phyloP scores from a whole-genome alignment of 192 early-diverging fungal species.

The Coemansia sp. region DNA sequence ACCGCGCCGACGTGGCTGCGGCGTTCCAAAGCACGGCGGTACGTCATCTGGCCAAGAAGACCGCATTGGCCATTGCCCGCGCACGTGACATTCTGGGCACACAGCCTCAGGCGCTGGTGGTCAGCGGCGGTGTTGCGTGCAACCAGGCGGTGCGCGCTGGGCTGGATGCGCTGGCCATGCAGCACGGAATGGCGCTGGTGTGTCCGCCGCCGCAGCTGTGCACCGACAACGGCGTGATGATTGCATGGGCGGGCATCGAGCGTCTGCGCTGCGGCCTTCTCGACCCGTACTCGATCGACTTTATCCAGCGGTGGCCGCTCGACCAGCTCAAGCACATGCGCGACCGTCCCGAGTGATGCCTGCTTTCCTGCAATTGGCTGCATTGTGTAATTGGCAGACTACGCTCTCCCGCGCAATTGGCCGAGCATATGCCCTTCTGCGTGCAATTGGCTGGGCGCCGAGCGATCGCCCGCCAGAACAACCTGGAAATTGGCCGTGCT shows the following conservation, averaged over 20 bases:
- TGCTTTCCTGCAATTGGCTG: too few species aligned
- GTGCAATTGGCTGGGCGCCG: neutral
- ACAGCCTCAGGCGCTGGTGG: slow-evolving; percentile 59
- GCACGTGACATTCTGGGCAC: slow-evolving; percentile 24
- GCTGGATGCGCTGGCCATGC: slow-evolving; percentile 42
- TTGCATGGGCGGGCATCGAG: slow-evolving; percentile 83
- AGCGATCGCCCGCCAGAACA: neutral
- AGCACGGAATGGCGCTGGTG: slow-evolving; percentile 57
- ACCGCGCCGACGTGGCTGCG: slow-evolving; percentile 65
- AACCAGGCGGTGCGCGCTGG: slow-evolving; percentile 60
- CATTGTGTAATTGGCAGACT: neutral
- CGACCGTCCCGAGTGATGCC: slow-evolving; percentile 1
- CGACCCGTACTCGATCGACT: slow-evolving; percentile 70
- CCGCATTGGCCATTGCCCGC: slow-evolving; percentile 60
- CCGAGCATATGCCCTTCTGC: neutral
- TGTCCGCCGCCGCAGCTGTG: slow-evolving; percentile 77
- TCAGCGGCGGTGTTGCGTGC: slow-evolving; percentile 78
- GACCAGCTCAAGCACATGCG: slow-evolving; percentile 55
- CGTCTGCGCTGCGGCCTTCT: slow-evolving; percentile 63
- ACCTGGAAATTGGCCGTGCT: slow-evolving; percentile 3
- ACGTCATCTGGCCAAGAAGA: slow-evolving; percentile 65
- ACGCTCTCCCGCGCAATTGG: neutral
- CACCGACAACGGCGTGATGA: slow-evolving; percentile 83
- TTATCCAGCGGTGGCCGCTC: slow-evolving; percentile 75
- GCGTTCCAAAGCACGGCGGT: slow-evolving; percentile 67